phyloP scores from a whole-genome alignment of 2,329 filamentous ascomycete species.

The Ophiocordyceps unilateralis region DNA sequence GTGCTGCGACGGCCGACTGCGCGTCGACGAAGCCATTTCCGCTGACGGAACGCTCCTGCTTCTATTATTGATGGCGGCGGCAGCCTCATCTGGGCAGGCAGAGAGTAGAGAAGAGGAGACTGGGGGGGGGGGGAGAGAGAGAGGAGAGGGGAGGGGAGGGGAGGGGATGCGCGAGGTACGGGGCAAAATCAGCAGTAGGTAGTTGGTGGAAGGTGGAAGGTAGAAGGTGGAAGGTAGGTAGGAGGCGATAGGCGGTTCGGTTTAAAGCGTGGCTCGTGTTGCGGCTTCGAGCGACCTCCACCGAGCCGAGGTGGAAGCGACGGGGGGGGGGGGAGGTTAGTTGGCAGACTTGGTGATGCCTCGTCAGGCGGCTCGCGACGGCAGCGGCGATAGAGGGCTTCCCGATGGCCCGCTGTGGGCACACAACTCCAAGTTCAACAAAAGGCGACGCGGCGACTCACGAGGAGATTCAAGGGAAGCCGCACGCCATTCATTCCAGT shows the following conservation, averaged over 20 bases:
- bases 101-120: not conserved
- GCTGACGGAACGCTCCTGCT: not conserved
- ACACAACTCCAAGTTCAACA: too few relatives aligned
- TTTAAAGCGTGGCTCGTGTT: too few relatives aligned
- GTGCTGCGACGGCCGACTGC: conserved; percentile 8
- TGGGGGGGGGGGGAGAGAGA: not conserved
- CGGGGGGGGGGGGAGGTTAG: too few relatives aligned
- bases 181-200: not conserved
- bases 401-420: too few relatives aligned
- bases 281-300: too few relatives aligned
- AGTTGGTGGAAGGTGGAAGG: too few relatives aligned
- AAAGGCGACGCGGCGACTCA: too few relatives aligned
- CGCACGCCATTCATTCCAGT: too few relatives aligned
- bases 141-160: not conserved
- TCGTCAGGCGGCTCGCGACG: too few relatives aligned
- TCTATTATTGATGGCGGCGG: not conserved
- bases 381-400: too few relatives aligned
- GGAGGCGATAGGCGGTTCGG: not conserved
- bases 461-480: too few relatives aligned
- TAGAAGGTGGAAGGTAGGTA: not conserved
- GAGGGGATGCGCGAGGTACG: not conserved
- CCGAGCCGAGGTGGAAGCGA: not conserved
- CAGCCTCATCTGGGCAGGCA: not conserved
- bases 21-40: conserved; percentile 16
- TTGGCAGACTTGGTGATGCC: too few relatives aligned